Evolutionary conservation across 2,329 filamentous ascomycete species (phyloP), one percentile per base, ranked within the genome.

Genomic region (Dactylella cylindrospora): DNA sequence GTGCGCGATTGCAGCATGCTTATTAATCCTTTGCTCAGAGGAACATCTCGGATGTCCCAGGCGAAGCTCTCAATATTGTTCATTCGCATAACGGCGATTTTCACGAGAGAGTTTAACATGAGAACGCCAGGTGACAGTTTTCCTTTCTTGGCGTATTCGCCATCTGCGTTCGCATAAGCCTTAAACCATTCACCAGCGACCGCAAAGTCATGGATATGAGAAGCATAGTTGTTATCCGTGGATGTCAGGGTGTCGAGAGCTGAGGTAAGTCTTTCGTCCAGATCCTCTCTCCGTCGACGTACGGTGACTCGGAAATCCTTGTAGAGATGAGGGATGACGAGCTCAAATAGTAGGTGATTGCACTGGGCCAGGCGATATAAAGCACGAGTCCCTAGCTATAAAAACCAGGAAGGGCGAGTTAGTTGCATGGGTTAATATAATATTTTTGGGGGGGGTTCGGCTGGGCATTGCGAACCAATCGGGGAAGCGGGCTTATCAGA

Each of bases 101-200:
- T 64, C 26, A 64, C 59, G n/a, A 64, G 59, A 7, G 59, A 64
- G 19, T 64, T 64, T 5, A 64, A 40, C 59, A 64, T 64, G 13
- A 64, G 59, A 32, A 64, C 59, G n/a, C 59, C 59, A 2, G 59
- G 59, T 6, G 59, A 55, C 5, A 64, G 51, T 32, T 64, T 64
- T 13, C 59, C 59, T 45, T 64, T 64, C 19, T 64, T 64, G 19
- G 59, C 59, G 20, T 64, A 64, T 25, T 64, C 59, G 5, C 47
- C 23, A 28, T 64, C 59, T 15, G 59, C 59, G 17, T 36, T 55
- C 15, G 59, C 51, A 20, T 64, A 64, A 12, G 59, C 51, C 26
- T 57, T 64, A 33, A 64, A 64, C 59, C 59, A 64, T 51, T 64
- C 59, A 1, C 59, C 59, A 15, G 59, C 59, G 13, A 64, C 59